Evolutionary conservation across 768 basidiomycete species (phyloP).

Genomic region (Agrocybe praecox): DNA sequence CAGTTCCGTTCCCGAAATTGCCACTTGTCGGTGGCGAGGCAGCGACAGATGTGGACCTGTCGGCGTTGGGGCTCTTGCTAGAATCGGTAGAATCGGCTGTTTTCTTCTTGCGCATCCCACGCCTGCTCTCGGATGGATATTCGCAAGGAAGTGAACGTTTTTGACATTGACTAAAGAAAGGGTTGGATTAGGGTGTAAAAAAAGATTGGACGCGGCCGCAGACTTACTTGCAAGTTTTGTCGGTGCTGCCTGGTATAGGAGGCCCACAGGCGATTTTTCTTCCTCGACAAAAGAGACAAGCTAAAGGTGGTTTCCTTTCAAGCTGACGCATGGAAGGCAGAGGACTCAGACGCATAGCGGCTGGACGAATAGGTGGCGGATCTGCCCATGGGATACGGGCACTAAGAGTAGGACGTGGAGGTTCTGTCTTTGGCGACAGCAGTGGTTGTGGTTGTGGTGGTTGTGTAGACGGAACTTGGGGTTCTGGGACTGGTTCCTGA

Average conservation of each 20-base stretch:
- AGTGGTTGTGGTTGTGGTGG: too few relatives aligned
- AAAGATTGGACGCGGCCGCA: not conserved
- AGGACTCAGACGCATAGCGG: conserved; percentile 25
- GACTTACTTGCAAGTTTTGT: conserved; percentile 70
- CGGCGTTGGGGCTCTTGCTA: not conserved
- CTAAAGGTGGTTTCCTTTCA: conserved; percentile 61
- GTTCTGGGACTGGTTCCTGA: too few relatives aligned
- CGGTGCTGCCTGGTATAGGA: conserved; percentile 51
- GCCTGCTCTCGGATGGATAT: conserved; percentile 69
- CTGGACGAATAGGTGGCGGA: not conserved
- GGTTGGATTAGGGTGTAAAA: conserved; percentile 17
- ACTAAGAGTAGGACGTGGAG: too few relatives aligned
- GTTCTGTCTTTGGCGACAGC: too few relatives aligned
- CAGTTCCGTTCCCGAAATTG: not conserved
- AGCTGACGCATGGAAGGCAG: conserved; percentile 30
- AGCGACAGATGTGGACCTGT: conserved; percentile 12
- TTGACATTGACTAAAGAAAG: conserved; percentile 63
- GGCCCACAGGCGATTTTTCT: conserved; percentile 73
- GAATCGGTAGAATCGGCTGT: conserved; percentile 11
- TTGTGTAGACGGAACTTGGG: too few relatives aligned
- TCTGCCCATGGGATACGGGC: too few relatives aligned
- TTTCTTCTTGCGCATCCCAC: conserved; percentile 66
- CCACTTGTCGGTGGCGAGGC: conserved; percentile 3
- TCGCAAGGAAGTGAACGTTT: conserved; percentile 70
- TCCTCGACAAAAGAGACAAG: conserved; percentile 67